Percentiles rank a stretch among this genome's conserved stretches.
These are phyloP conservation scores for Fistulinella prunicolor DNA, from an alignment of 768 basidiomycete species.

Conservation along the genomic window DNA sequence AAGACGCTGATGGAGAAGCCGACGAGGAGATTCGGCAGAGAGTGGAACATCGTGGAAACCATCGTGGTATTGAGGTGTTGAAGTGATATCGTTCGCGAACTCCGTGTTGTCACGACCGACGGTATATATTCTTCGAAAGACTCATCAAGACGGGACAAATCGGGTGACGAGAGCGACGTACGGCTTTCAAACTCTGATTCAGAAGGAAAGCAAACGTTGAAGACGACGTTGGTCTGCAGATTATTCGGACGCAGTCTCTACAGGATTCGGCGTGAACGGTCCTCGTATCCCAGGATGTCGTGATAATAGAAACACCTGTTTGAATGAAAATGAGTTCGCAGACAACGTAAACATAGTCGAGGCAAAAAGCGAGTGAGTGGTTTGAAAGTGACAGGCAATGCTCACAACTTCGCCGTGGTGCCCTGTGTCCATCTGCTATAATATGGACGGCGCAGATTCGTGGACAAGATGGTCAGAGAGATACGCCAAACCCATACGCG, in stretches of 20 bases:
- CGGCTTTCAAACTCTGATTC: constrained; percentile 77
- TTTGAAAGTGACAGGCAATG: constrained; percentile 90
- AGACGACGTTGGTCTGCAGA: constrained; percentile 92
- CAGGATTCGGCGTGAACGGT: constrained; percentile 85
- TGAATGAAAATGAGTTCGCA: not conserved
- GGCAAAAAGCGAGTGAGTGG: constrained; percentile 53
- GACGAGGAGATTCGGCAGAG: constrained; percentile 77
- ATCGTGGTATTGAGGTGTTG: constrained; percentile 83
- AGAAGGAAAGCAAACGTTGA: constrained; percentile 83
- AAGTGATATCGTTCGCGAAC: constrained; percentile 88
- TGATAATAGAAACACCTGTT: constrained; percentile 87
- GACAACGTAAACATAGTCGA: no score
- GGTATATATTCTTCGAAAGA: constrained; percentile 78
- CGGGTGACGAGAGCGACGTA: constrained; percentile 35
- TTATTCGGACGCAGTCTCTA: constrained; percentile 93
- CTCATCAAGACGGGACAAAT: not conserved
- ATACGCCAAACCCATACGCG: constrained; percentile 96
- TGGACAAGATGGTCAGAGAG: constrained; percentile 89
- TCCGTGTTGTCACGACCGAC: constrained; percentile 92
- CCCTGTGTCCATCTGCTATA: constrained; percentile 95
- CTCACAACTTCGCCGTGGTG: constrained; percentile 92
- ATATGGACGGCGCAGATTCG: constrained; percentile 92
- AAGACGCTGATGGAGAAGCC: constrained; percentile 98
- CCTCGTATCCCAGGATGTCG: constrained; percentile 96
- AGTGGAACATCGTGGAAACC: constrained; percentile 85